These are phyloP conservation scores for Blastobotrys peoriensis DNA, from an alignment of 805 yeast species.

Conservation along the genomic window DNA sequence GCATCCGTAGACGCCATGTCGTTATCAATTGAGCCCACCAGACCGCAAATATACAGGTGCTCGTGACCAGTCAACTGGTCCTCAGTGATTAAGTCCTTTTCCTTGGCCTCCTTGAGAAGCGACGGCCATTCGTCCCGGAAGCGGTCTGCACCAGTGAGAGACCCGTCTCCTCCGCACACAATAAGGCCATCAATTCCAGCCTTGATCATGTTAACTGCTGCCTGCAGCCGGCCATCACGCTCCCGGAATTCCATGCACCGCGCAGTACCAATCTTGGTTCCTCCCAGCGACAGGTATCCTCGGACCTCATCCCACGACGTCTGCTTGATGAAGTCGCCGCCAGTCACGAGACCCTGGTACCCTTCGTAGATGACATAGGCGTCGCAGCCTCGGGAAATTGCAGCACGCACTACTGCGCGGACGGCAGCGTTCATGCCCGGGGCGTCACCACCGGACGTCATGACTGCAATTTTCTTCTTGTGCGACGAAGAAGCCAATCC, in stretches of 20 bases:
- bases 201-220: constrained; percentile 75
- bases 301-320: constrained; percentile 94
- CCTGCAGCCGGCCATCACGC: constrained; percentile 74
- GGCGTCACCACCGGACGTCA: constrained; percentile 99
- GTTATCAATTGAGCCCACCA: constrained; percentile 95
- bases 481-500: constrained; percentile 18
- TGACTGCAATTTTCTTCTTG: constrained; percentile 73
- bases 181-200: constrained; percentile 91
- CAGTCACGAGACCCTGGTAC: constrained; percentile 84
- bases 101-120: constrained; percentile 64
- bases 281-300: constrained; percentile 89
- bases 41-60: constrained; percentile 80
- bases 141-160: constrained; percentile 93
- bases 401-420: constrained; percentile 90
- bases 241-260: constrained; percentile 82
- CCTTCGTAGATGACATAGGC: constrained; percentile 92
- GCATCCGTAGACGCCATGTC: constrained; percentile 97
- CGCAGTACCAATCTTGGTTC: constrained; percentile 95
- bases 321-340: constrained; percentile 70
- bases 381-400: constrained; percentile 80
- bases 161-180: constrained; percentile 99
- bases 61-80: constrained; percentile 57
- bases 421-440: constrained; percentile 98
- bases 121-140: constrained; percentile 95
- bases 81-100: constrained; percentile 48